Evolutionary conservation across 805 yeast species (phyloP).

Genomic region (Starmerella cellae): DNA sequence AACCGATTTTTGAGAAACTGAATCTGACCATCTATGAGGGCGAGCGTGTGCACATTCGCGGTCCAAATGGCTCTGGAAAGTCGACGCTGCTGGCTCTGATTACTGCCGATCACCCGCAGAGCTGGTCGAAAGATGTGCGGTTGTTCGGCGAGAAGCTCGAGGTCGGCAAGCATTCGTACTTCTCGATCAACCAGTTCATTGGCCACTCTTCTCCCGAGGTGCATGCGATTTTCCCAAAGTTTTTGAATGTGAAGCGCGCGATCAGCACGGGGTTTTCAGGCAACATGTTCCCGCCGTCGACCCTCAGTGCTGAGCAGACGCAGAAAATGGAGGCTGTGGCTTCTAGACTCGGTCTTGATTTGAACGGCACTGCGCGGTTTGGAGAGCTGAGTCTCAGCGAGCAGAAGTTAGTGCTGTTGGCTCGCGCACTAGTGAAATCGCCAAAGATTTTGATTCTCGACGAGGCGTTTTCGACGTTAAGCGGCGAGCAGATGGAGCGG

Average conservation of each 20-base stretch:
- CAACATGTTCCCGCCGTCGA: slow-evolving; percentile 45
- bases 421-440: slow-evolving; percentile 62
- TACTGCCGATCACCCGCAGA: slow-evolving; percentile 93
- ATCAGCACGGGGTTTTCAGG: slow-evolving; percentile 61
- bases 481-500: slow-evolving; percentile 41
- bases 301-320: slow-evolving; percentile 30
- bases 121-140: slow-evolving; percentile 64
- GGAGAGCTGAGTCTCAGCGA: slow-evolving; percentile 43
- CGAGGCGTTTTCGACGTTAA: slow-evolving; percentile 90
- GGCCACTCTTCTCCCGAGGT: slow-evolving; percentile 88
- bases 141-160: slow-evolving; percentile 55
- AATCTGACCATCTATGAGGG: slow-evolving; percentile 56
- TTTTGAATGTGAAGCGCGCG: slow-evolving; percentile 41
- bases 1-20: slow-evolving; percentile 45
- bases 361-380: slow-evolving; percentile 32
- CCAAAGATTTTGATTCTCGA: slow-evolving; percentile 75
- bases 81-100: slow-evolving; percentile 72
- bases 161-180: slow-evolving; percentile 64
- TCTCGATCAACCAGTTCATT: slow-evolving; percentile 61
- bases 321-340: slow-evolving; percentile 35
- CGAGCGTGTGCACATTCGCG: slow-evolving; percentile 78
- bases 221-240: slow-evolving; percentile 66
- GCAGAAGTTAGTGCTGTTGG: slow-evolving; percentile 64
- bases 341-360: slow-evolving; percentile 31
- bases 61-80: slow-evolving; percentile 87